Evolutionary conservation across 129 eudicot genomes (phyloP).

Genomic region (sunflower (Helianthus annuus)): DNA sequence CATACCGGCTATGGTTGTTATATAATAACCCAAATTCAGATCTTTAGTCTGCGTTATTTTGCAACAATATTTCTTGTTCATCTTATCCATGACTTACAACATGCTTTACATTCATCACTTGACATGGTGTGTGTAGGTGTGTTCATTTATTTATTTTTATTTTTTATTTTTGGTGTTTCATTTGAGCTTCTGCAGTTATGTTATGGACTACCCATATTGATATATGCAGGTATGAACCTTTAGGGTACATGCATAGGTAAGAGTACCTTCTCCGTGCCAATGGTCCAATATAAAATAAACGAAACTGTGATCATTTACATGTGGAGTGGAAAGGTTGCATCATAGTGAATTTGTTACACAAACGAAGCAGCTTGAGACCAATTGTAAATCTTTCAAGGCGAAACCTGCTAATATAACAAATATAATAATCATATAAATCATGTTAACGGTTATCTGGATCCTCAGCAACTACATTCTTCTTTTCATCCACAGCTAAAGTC

Average conservation of each 20-base stretch:
- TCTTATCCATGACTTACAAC: too few relatives aligned
- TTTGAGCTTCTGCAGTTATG: background rate
- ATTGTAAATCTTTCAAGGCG: constrained; percentile 14
- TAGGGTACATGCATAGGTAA: constrained; percentile 28
- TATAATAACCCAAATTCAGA: too few relatives aligned
- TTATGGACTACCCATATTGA: constrained; percentile 7
- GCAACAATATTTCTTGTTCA: too few relatives aligned
- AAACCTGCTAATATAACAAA: constrained; percentile 1
- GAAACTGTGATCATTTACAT: constrained; percentile 8
- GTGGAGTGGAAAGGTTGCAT: constrained; percentile 9
- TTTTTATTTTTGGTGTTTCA: too few relatives aligned
- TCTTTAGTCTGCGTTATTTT: too few relatives aligned
- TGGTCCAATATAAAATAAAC: constrained; percentile 50
- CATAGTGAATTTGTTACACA: constrained; percentile 23
- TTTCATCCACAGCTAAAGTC: constrained; percentile 30
- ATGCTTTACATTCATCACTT: too few relatives aligned
- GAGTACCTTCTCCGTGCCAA: constrained; percentile 66
- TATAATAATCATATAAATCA: background rate
- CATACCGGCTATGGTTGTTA: too few relatives aligned
- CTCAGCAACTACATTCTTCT: constrained; percentile 17
- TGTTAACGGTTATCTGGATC: constrained; percentile 24
- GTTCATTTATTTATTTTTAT: too few relatives aligned
- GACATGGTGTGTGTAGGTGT: too few relatives aligned
- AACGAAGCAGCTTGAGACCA: constrained; percentile 19
- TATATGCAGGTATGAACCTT: constrained; percentile 56